Percentiles rank a stretch among this genome's conserved stretches.
phyloP scores from a whole-genome alignment of 129 eudicot genomes.

The Pittosporum tobira region DNA sequence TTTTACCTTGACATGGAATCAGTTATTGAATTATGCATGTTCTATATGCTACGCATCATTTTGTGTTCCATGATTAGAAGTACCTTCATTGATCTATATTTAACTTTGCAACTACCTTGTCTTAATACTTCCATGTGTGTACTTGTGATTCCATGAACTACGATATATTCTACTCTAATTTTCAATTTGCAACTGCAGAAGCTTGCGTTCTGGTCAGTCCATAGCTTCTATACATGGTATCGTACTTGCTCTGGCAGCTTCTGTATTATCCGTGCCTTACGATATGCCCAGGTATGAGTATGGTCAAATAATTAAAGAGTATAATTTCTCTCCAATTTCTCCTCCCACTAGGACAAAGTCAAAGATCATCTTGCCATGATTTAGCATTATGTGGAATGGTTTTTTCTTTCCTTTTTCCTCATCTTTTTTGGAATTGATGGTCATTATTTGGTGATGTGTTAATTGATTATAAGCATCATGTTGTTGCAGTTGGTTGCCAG shows the following conservation, averaged over 20 bases:
- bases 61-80: background rate
- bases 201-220: conserved; percentile 41
- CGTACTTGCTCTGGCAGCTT: conserved; percentile 90
- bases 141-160: background rate
- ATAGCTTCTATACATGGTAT: conserved; percentile 68
- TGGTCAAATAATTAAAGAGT: background rate
- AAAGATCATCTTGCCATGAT: background rate
- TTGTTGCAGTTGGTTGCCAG: conserved; percentile 92
- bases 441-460: conserved; percentile 1
- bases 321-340: background rate
- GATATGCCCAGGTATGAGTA: conserved; percentile 88
- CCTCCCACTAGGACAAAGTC: background rate
- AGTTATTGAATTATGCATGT: background rate
- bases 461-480: background rate
- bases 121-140: background rate
- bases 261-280: conserved; percentile 87
- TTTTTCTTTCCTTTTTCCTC: too few relatives aligned
- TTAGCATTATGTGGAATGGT: too few relatives aligned
- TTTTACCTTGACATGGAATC: background rate
- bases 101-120: background rate
- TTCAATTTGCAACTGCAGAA: conserved; percentile 31
- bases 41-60: background rate
- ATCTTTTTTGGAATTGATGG: too few relatives aligned
- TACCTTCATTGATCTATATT: background rate
- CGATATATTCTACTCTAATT: conserved; percentile 3